Percentiles rank a stretch among this genome's conserved stretches.
Conservation (phyloP, 148 eudicot species). For the Gaultheria prostrata region DNA sequence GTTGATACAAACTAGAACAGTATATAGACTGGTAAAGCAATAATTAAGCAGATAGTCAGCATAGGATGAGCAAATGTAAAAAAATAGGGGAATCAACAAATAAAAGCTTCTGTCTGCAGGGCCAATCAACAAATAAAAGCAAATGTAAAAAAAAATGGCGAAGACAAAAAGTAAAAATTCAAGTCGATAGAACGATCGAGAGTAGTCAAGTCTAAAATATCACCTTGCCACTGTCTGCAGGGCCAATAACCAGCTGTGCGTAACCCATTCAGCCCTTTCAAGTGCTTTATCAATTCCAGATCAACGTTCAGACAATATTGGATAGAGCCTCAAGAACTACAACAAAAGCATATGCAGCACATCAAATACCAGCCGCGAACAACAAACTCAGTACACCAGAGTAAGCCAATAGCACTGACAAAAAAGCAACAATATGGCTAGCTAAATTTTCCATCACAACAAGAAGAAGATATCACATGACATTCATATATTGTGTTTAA, state of each 20-base stretch:
- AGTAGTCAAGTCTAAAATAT: neutral
- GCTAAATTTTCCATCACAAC: conserved; percentile 21
- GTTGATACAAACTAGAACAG: conserved; percentile 78
- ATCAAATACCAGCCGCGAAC: conserved; percentile 39
- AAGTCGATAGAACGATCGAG: neutral
- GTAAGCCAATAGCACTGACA: conserved; percentile 33
- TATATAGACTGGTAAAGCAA: conserved; percentile 62
- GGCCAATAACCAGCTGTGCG: conserved; percentile 89
- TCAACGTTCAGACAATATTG: conserved; percentile 10
- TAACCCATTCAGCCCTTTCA: conserved; percentile 54
- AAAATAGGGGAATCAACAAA: neutral
- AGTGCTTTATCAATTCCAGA: conserved; percentile 17
- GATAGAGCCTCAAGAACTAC: conserved; percentile 29
- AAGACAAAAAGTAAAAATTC: neutral
- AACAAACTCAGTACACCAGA: conserved; percentile 29
- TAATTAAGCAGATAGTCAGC: neutral
- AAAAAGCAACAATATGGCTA: conserved; percentile 19
- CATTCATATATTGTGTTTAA: neutral
- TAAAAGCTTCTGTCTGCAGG: neutral
- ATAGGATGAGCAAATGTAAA: neutral
- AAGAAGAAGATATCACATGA: conserved; percentile 2
- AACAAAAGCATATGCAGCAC: conserved; percentile 34
- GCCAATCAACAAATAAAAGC: too few relatives aligned
- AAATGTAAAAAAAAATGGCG: too few relatives aligned
- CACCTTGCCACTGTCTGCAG: conserved; percentile 90